Base-by-base conservation (phyloP, 169 alveolate species). In the Cyclospora cayetanensis region DNA sequence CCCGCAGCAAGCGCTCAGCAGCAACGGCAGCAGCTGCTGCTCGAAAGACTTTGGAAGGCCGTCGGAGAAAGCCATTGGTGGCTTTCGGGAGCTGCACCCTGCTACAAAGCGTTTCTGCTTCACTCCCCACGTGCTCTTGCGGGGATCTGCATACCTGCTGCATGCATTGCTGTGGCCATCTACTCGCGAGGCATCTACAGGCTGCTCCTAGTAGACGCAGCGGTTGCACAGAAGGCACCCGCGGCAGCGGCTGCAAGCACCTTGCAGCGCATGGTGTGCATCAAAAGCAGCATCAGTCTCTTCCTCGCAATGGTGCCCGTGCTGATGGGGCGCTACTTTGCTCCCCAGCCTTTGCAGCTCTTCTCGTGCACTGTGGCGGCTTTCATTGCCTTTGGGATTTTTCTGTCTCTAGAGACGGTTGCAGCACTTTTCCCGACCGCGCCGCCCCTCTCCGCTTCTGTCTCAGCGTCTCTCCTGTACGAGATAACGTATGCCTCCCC, bases 331-430 rank as follows among this genome's bases (percentile, higher is more conserved):
- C 90, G 90, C 55, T 31, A 42, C 39, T 35, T 52, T 63, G 55
- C 90, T 0, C 90, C 90, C 7, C 52, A 82, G 77, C 90, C 90
- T 0, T 53, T 82, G 74, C 90, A 52, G 77, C 52, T 82, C 46
- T 25, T 82, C 27, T 74, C 74, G 9, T n/a, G 90, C 77, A 82
- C 55, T 7, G 39, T 60, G 37, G 52, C 74, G 22, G 90, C 74
- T 20, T 82, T 82, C 37, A 37, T 82, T 37, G 12, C 70, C 15
- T 82, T 82, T 27, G 90, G 90, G 3, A 60, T 82, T 2, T 52
- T 29, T n/a, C 31, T 82, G 74, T 42, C 90, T 20, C 90, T 82
- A 20, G 52, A 29, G 4, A 22, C 90, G 2, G 52, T 82, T 37
- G n/a, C 46, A 5, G 53, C 52, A 39, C 46, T 25, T 1, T 82